Evolutionary conservation across 352 stramenopile genomes (phyloP).

Genomic region (Phytophthora citrophthora): DNA sequence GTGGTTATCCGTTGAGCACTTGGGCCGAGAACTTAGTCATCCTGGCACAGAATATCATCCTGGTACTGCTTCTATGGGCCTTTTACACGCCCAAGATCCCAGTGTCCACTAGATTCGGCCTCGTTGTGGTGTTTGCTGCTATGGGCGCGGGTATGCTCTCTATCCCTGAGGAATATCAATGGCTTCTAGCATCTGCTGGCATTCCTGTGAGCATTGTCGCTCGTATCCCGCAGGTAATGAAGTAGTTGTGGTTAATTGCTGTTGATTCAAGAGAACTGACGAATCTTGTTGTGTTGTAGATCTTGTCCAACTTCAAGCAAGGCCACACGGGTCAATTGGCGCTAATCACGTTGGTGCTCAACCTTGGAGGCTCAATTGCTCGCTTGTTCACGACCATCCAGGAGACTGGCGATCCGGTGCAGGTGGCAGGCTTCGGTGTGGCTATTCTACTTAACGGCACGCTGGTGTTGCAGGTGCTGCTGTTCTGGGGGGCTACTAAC

Average conservation of each 20-base stretch:
- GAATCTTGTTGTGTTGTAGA: slow-evolving; percentile 41
- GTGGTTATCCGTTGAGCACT: slow-evolving; percentile 84
- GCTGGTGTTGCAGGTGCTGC: slow-evolving; percentile 79
- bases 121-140: slow-evolving; percentile 55
- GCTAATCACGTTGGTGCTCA: slow-evolving; percentile 86
- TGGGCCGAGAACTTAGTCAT: slow-evolving; percentile 90
- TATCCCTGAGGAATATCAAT: slow-evolving; percentile 77
- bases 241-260: not conserved
- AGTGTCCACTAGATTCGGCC: slow-evolving; percentile 47
- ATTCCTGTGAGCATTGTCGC: slow-evolving; percentile 85
- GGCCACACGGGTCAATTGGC: slow-evolving; percentile 90
- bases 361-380: slow-evolving; percentile 80
- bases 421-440: slow-evolving; percentile 74
- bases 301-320: slow-evolving; percentile 90
- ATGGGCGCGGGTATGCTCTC: slow-evolving; percentile 63
- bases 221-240: slow-evolving; percentile 75
- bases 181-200: slow-evolving; percentile 69
- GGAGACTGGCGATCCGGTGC: slow-evolving; percentile 82
- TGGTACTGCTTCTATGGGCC: slow-evolving; percentile 83
- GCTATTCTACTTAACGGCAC: slow-evolving; percentile 79
- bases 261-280: slow-evolving; percentile 1
- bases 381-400: slow-evolving; percentile 90
- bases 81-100: slow-evolving; percentile 72
- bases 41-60: slow-evolving; percentile 82
- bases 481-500: slow-evolving; percentile 86